Conservation (phyloP, 164 flowering plant genomes). For the Aristolochia californica region DNA sequence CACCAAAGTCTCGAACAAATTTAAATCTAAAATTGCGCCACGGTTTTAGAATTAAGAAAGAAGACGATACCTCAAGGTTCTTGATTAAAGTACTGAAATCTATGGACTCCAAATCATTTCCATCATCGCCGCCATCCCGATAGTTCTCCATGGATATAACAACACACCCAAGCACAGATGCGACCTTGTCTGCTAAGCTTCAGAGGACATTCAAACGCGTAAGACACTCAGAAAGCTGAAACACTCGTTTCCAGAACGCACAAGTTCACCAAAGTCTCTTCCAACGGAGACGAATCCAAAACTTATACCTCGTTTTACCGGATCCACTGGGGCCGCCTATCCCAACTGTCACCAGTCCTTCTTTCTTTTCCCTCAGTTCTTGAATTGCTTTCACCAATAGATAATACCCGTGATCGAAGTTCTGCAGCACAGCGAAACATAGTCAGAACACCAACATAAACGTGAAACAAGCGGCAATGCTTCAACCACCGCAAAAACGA, state of each 20-base stretch:
- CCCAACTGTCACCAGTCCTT: conserved; percentile 79
- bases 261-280: too few relatives aligned
- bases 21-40: not conserved
- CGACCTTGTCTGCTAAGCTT: conserved; percentile 98
- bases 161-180: conserved; percentile 88
- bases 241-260: too few relatives aligned
- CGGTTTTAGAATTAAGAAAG: conserved; percentile 1
- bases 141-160: conserved; percentile 93
- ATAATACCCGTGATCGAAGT: conserved; percentile 90
- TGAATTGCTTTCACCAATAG: conserved; percentile 86
- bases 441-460: not conserved
- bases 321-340: conserved; percentile 97
- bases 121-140: conserved; percentile 77
- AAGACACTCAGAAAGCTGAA: not conserved
- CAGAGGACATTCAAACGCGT: conserved; percentile 18
- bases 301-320: conserved; percentile 75
- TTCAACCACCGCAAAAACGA: not conserved
- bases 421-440: conserved; percentile 36
- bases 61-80: conserved; percentile 76
- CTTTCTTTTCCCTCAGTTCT: conserved; percentile 86
- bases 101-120: conserved; percentile 69
- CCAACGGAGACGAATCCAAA: too few relatives aligned
- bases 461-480: not conserved
- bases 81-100: conserved; percentile 71
- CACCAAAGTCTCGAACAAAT: too few relatives aligned